phyloP scores from a whole-genome alignment of 2,329 filamentous ascomycete species.

The Cercospora beticola region DNA sequence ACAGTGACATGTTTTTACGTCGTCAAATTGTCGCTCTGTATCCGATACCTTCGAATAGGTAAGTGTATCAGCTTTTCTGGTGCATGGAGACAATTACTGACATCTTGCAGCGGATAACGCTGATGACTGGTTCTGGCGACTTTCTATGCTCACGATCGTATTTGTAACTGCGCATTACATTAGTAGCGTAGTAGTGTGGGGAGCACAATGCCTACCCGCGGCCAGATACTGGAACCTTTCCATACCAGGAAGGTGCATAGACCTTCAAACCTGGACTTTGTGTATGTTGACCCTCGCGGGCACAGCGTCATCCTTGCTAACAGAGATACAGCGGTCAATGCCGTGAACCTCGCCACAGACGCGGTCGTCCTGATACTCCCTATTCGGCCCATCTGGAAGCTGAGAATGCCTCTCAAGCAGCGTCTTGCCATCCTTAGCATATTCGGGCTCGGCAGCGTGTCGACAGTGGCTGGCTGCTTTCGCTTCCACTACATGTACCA shows the following conservation, averaged over 20 bases:
- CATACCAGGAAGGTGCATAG: neutral
- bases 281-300: neutral
- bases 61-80: neutral
- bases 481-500: constrained; percentile 1
- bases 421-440: constrained; percentile 9
- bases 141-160: neutral
- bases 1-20: neutral
- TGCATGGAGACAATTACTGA: neutral
- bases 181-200: constrained; percentile 1
- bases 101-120: neutral
- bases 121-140: constrained; percentile 3
- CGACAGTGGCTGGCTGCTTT: constrained; percentile 4
- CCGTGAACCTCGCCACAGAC: neutral
- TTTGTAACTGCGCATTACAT: neutral
- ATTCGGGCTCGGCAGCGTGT: constrained; percentile 2
- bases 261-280: neutral
- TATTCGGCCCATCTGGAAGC: neutral
- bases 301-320: neutral
- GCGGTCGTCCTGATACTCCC: neutral
- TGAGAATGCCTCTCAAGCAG: constrained; percentile 3
- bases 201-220: neutral
- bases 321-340: neutral
- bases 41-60: constrained; percentile 12
- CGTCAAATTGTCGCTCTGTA: constrained; percentile 2
- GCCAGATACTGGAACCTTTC: neutral